Base-by-base conservation (phyloP, 2,329 filamentous ascomycete species). In the Fusarium graminum region DNA sequence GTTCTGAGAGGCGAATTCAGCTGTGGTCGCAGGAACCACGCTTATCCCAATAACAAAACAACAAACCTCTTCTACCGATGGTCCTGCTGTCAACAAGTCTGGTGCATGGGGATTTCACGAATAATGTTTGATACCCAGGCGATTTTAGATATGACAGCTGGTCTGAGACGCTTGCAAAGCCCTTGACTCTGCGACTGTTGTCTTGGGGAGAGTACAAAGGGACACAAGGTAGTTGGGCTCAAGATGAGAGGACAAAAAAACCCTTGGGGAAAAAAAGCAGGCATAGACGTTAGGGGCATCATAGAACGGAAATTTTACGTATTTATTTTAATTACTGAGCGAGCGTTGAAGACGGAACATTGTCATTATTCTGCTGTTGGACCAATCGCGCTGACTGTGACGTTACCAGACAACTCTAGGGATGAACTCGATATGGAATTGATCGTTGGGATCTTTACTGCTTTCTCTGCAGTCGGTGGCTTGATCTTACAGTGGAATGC, bases 111-210 rank as follows among this genome's bases (percentile, higher is more conserved):
- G 42, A 68, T 62, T 65, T 68, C 54, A 68, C 65, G 65, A 68
- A 68, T 68, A 60, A 68, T 68, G 65, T 57, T 68, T 68, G 65
- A 68, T 68, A 68, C 65, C 65, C 65, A 65, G 56, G 62, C 59
- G 63, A 67, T 52, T 36, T 63, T 52, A 49, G 32, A 39, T 52
- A 53, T 25, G 59, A 36, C 52, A 63, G 59, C 32, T 36, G 22
- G 52, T 52, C 49, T 36, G 34, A 36, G n/a, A 16, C 34, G 34
- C 16, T 36, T 17, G 34, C 16, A 36, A 17, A 36, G 34, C 16
- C n/a, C 34, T 9, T 17, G 34, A 36, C 34, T 36, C 34, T 36
- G 34, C 13, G 43, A 57, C 49, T 47, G 30, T 45, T 51, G 58
- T 38, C 47, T 30, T 30, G 38, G 36, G 22, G 29, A 34, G 29